A percentile compares a stretch with the other conserved stretches of the same genome.
phyloP scores from a whole-genome alignment of 768 basidiomycete genomes.

The Sistotremastrum niveocremeum region DNA sequence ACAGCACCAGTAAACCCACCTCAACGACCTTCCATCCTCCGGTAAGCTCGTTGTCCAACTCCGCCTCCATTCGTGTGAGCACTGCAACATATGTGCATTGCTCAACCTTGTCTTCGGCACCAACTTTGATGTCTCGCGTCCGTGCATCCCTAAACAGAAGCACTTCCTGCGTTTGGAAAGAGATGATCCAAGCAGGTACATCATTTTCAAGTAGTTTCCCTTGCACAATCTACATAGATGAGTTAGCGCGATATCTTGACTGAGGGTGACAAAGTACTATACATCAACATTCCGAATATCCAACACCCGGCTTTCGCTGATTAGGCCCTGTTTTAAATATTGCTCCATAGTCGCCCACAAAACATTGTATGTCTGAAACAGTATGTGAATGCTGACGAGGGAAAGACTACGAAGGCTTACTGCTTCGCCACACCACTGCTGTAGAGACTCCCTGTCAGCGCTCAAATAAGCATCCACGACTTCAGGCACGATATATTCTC shows the following conservation, averaged over 20 bases:
- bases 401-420: conserved; percentile 32
- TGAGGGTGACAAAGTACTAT: conserved; percentile 16
- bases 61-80: conserved; percentile 75
- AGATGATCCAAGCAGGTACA: conserved; percentile 80
- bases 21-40: conserved; percentile 98
- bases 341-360: conserved; percentile 96
- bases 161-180: conserved; percentile 90
- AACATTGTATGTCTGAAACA: conserved; percentile 81
- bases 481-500: conserved; percentile 97
- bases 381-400: not conserved
- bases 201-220: conserved; percentile 85
- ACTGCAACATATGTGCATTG: conserved; percentile 90
- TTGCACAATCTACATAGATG: conserved; percentile 45
- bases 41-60: conserved; percentile 84
- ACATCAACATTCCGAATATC: conserved; percentile 98
- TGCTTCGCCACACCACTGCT: conserved; percentile 90
- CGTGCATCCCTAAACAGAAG: conserved; percentile 82
- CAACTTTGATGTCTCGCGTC: conserved; percentile 75
- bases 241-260: not conserved
- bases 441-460: conserved; percentile 76
- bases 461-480: conserved; percentile 92
- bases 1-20: conserved; percentile 33
- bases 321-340: conserved; percentile 78
- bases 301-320: conserved; percentile 87
- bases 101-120: conserved; percentile 83